phyloP scores from a whole-genome alignment of 164 flowering plant genomes.

The Nymphaea thermarum region DNA sequence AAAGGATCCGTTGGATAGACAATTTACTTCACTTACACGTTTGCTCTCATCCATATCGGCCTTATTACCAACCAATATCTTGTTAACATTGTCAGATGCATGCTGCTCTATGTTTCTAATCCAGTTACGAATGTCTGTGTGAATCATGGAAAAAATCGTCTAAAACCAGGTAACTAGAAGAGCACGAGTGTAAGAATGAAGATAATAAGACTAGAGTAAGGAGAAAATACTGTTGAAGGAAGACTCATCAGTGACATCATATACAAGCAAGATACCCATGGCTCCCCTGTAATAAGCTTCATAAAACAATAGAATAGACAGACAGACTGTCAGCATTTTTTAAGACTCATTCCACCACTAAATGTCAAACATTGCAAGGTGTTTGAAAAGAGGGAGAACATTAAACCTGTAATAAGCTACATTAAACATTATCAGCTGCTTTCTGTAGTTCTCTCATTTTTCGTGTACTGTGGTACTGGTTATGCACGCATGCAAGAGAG shows the following conservation, averaged over 20 bases:
- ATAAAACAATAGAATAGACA: slow-evolving; percentile 1
- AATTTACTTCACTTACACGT: slow-evolving; percentile 23
- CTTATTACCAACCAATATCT: slow-evolving; percentile 62
- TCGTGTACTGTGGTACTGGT: background rate
- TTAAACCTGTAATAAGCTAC: too few species aligned
- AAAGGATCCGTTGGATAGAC: background rate
- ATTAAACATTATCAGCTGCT: too few species aligned
- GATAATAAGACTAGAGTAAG: slow-evolving; percentile 1
- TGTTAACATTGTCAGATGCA: slow-evolving; percentile 62
- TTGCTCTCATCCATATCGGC: slow-evolving; percentile 74
- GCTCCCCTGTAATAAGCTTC: slow-evolving; percentile 53
- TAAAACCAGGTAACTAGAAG: background rate
- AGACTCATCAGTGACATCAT: slow-evolving; percentile 52
- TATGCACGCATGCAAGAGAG: background rate
- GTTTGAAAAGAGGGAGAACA: too few species aligned
- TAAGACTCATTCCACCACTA: background rate
- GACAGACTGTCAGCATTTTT: background rate
- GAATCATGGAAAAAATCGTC: background rate
- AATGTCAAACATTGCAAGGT: too few species aligned
- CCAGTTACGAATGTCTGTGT: slow-evolving; percentile 61
- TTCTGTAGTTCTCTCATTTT: background rate
- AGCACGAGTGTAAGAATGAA: background rate
- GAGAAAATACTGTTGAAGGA: slow-evolving; percentile 35
- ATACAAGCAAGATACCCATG: slow-evolving; percentile 51
- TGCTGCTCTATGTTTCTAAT: slow-evolving; percentile 65